Conservation (phyloP, 108 stramenopile genomes). For the Cylindrotheca fusiformis region DNA sequence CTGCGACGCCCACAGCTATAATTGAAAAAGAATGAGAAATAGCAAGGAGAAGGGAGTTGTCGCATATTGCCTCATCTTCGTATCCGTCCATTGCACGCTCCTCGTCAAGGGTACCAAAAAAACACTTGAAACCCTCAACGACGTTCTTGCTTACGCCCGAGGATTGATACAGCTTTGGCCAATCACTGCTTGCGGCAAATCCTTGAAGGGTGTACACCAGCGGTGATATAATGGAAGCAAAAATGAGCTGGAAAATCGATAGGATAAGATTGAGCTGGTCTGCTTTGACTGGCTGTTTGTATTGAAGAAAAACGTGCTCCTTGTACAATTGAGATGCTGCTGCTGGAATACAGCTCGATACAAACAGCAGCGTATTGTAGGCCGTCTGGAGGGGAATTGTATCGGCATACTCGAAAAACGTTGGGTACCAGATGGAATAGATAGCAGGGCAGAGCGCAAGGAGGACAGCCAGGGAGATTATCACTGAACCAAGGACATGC, state of each 20-base stretch:
- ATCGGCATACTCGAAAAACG: slow-evolving; percentile 61
- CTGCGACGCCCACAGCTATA: slow-evolving; percentile 71
- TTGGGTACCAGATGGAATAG: slow-evolving; percentile 45
- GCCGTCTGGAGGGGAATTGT: slow-evolving; percentile 63
- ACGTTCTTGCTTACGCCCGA: slow-evolving; percentile 65
- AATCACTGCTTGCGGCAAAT: slow-evolving; percentile 52
- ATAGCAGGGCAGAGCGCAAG: slow-evolving; percentile 64
- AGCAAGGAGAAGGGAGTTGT: slow-evolving; percentile 45
- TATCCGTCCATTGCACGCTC: slow-evolving; percentile 35
- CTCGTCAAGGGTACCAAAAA: slow-evolving; percentile 63
- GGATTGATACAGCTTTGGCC: slow-evolving; percentile 69
- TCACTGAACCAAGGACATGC: slow-evolving; percentile 58
- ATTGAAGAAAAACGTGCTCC: slow-evolving; percentile 64
- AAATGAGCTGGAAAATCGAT: slow-evolving; percentile 67
- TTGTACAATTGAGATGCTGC: slow-evolving; percentile 84
- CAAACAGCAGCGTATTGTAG: slow-evolving; percentile 74
- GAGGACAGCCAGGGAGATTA: slow-evolving; percentile 68
- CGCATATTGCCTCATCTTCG: slow-evolving; percentile 63
- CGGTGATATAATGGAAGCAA: slow-evolving; percentile 77
- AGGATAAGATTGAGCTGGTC: slow-evolving; percentile 71
- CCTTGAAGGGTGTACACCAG: slow-evolving; percentile 74
- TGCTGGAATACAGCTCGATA: slow-evolving; percentile 60
- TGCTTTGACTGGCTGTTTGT: slow-evolving; percentile 76
- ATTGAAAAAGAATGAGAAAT: slow-evolving; percentile 68
- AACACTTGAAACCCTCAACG: slow-evolving; percentile 67